Evolutionary conservation across 345 rosid species (phyloP).

Genomic region (Dipteronia dyeriana): DNA sequence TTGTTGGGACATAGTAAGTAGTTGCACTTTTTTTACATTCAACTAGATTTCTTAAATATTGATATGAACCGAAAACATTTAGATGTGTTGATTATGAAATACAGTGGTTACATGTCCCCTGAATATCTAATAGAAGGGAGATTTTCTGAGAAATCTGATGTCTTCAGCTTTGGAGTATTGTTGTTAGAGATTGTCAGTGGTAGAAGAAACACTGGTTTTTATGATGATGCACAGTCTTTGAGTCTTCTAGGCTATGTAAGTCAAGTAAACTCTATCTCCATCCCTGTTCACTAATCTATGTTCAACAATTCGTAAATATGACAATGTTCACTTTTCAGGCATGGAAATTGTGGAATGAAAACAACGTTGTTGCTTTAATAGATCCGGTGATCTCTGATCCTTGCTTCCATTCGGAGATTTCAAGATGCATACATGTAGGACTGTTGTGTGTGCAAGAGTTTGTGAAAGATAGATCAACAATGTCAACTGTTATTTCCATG

Average conservation of each 20-base stretch:
- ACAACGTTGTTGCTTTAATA: constrained; percentile 12
- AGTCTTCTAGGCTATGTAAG: constrained; percentile 36
- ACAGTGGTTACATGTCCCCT: too few species aligned
- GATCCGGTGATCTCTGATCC: constrained; percentile 29
- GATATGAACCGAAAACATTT: not conserved
- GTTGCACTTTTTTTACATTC: not conserved
- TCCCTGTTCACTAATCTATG: not conserved
- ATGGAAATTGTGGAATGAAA: constrained; percentile 46
- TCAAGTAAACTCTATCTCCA: not conserved
- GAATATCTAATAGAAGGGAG: not conserved
- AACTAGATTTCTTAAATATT: not conserved
- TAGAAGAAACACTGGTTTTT: constrained; percentile 33
- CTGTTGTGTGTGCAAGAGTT: constrained; percentile 17
- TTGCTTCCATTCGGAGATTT: constrained; percentile 29
- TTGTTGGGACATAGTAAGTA: constrained; percentile 53
- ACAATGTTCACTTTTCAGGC: constrained; percentile 30
- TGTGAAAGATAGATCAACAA: too few species aligned
- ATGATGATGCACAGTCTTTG: constrained; percentile 15
- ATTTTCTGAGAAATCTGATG: constrained; percentile 20
- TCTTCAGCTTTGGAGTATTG: constrained; percentile 47
- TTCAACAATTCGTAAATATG: not conserved
- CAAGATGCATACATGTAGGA: constrained; percentile 61
- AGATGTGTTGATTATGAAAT: too few species aligned
- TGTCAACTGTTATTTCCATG: too few species aligned
- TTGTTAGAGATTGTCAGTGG: constrained; percentile 41